Evolutionary conservation across 768 basidiomycete species (phyloP).

Genomic region (Lentinula sp.): DNA sequence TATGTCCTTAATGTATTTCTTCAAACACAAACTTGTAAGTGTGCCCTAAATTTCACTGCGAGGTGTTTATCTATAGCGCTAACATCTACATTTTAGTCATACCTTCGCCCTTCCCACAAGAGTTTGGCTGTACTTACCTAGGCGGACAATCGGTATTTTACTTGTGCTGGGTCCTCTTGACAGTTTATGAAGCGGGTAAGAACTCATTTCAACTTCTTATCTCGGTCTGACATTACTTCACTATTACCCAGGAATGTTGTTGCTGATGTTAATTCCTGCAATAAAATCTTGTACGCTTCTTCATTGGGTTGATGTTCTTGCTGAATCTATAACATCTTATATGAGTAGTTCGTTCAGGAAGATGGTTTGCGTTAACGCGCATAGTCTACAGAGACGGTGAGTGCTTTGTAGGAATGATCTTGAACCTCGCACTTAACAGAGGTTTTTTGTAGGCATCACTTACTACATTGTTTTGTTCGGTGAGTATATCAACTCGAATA

Average conservation of each 20-base stretch:
- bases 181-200: neutral
- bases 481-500: neutral
- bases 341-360: neutral
- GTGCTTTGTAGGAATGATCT: neutral
- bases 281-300: neutral
- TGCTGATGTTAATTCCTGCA: neutral
- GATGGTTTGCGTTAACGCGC: neutral
- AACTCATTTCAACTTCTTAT: too few species aligned
- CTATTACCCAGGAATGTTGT: neutral
- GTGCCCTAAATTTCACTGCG: neutral
- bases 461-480: neutral
- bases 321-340: neutral
- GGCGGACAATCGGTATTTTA: neutral
- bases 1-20: slow-evolving; percentile 3
- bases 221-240: neutral
- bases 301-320: neutral
- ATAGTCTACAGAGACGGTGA: neutral
- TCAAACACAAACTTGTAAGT: slow-evolving; percentile 5
- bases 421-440: neutral
- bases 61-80: neutral
- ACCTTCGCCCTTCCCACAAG: neutral
- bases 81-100: neutral
- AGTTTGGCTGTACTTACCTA: neutral
- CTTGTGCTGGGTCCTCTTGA: neutral
- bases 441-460: neutral